A percentile compares a stretch with the other conserved stretches of the same genome.
phyloP scores from a whole-genome alignment of 164 flowering plant species.

The Kingdonia uniflora region DNA sequence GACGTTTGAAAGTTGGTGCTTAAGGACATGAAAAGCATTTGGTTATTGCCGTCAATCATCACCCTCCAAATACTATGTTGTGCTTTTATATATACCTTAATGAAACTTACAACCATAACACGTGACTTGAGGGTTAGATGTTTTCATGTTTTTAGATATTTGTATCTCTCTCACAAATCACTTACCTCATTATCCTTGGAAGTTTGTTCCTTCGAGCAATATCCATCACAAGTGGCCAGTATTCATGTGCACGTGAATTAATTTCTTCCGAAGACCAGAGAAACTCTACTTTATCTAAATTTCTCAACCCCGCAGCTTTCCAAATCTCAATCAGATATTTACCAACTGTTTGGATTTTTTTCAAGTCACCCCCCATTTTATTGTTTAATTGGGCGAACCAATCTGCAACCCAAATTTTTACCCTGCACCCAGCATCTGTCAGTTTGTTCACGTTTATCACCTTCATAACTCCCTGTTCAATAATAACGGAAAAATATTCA shows the following conservation, averaged over 20 bases:
- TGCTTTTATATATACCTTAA: no score
- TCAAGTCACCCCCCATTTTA: slow-evolving; percentile 94
- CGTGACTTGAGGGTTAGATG: no score
- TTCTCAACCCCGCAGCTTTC: slow-evolving; percentile 83
- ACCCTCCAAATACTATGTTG: no score
- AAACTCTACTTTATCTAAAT: slow-evolving; percentile 76
- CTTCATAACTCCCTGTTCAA: slow-evolving; percentile 79
- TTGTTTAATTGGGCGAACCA: slow-evolving; percentile 94
- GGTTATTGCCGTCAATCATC: no score
- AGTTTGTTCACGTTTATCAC: slow-evolving; percentile 78
- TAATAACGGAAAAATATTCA: no score
- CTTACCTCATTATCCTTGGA: slow-evolving; percentile 59
- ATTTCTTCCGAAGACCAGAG: slow-evolving; percentile 92
- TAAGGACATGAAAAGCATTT: no score
- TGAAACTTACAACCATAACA: background rate
- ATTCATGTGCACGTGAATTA: slow-evolving; percentile 57
- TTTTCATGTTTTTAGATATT: background rate
- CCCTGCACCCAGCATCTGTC: slow-evolving; percentile 69
- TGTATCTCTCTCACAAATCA: no score
- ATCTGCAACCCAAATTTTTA: slow-evolving; percentile 96
- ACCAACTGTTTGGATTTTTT: slow-evolving; percentile 74
- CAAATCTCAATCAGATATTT: slow-evolving; percentile 81
- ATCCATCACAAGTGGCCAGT: slow-evolving; percentile 97
- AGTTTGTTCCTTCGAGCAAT: slow-evolving; percentile 83
- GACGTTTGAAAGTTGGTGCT: no score